Conservation (phyloP, 2,329 filamentous ascomycete genomes). For the Trichoderma brevicompactum region DNA sequence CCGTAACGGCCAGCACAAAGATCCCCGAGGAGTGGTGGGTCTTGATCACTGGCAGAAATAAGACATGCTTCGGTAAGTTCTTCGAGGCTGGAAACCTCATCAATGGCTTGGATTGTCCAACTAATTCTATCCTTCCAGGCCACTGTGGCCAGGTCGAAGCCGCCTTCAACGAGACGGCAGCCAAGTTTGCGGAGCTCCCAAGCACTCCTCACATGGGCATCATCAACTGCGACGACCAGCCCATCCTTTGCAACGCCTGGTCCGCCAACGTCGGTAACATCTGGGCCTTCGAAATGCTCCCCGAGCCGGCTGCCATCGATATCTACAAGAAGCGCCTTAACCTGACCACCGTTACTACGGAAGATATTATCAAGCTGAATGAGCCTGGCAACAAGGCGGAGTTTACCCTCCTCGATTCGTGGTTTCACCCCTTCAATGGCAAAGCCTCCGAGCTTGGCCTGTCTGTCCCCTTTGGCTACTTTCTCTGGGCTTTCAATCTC, state of each 20-base stretch:
- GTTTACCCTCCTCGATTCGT: constrained; percentile 59
- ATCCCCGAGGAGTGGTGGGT: constrained; percentile 78
- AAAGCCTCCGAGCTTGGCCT: constrained; percentile 65
- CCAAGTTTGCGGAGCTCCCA: constrained; percentile 64
- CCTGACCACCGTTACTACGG: constrained; percentile 67
- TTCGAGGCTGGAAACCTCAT: background rate
- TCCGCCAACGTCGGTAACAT: constrained; percentile 66
- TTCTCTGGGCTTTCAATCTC: constrained; percentile 67
- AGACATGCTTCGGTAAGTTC: constrained; percentile 70
- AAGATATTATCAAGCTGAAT: constrained; percentile 65
- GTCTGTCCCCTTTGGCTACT: constrained; percentile 67
- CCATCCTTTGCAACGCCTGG: constrained; percentile 76
- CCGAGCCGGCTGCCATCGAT: constrained; percentile 65
- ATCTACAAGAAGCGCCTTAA: constrained; percentile 70
- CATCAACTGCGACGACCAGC: constrained; percentile 75
- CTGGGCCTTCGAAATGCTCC: constrained; percentile 70
- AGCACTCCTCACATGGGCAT: constrained; percentile 68
- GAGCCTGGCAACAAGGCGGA: constrained; percentile 55
- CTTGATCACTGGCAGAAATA: constrained; percentile 74
- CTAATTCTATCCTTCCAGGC: constrained; percentile 50
- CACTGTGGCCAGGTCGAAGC: constrained; percentile 66
- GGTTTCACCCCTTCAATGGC: constrained; percentile 79
- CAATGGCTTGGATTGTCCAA: background rate
- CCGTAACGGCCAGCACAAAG: constrained; percentile 62
- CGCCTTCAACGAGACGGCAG: constrained; percentile 69